phyloP scores from a whole-genome alignment of 768 basidiomycete species.

The Leccinum uliginosum region DNA sequence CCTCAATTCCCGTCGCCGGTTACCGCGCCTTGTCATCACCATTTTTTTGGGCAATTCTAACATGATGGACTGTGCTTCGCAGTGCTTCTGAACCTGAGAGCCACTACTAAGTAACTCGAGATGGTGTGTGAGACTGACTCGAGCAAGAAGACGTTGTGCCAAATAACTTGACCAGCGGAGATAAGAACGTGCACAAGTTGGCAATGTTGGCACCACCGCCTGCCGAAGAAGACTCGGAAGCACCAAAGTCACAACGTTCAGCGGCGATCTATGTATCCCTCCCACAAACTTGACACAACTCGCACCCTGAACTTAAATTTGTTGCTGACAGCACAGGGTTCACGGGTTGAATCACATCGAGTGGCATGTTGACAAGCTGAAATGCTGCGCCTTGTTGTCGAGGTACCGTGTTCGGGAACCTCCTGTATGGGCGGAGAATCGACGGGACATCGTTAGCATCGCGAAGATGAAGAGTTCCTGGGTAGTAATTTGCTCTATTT shows the following conservation, averaged over 20 bases:
- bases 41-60: conserved; percentile 9
- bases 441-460: conserved; percentile 5
- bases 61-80: conserved; percentile 10
- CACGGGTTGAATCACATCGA: background rate
- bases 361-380: background rate
- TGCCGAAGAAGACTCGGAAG: background rate
- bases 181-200: background rate
- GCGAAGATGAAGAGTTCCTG: conserved; percentile 11
- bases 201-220: conserved; percentile 1
- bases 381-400: background rate
- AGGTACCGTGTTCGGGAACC: background rate
- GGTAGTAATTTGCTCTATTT: conserved; percentile 13
- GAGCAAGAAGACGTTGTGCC: background rate
- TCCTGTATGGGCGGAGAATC: conserved; percentile 22
- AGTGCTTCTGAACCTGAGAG: conserved; percentile 17
- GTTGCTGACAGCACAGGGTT: background rate
- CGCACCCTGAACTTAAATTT: conserved; percentile 1
- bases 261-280: conserved; percentile 18
- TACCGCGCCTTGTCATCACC: conserved; percentile 25
- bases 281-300: conserved; percentile 2
- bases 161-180: background rate
- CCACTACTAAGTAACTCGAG: conserved; percentile 1
- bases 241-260: background rate
- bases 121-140: background rate
- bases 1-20: conserved; percentile 30